These are phyloP conservation scores for Eudorina sp. DNA, from an alignment of 139 green algal genomes.

Conservation along the genomic window DNA sequence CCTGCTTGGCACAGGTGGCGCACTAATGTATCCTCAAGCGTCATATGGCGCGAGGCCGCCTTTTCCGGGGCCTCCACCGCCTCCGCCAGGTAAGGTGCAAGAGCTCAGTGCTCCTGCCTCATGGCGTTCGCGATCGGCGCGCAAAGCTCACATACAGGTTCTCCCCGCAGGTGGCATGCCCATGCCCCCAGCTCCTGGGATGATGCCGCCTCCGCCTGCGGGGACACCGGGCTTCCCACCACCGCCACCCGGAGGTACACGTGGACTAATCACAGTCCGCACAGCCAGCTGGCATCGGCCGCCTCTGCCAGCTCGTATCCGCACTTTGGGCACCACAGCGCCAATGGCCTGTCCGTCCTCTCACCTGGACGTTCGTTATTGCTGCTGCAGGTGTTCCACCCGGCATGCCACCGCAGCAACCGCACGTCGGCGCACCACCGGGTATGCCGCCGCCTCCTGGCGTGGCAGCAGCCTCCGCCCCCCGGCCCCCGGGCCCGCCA, in stretches of 20 bases:
- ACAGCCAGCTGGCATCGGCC: too few relatives aligned
- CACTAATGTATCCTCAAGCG: slow-evolving; percentile 24
- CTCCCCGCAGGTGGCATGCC: neutral
- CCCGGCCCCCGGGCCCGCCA: neutral
- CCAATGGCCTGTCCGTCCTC: too few relatives aligned
- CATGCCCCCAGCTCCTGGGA: neutral
- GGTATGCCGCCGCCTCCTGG: neutral
- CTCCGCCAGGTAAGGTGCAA: neutral
- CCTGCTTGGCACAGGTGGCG: neutral
- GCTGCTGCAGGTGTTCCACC: neutral
- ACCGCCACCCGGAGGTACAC: neutral
- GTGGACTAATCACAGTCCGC: too few relatives aligned
- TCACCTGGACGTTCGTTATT: too few relatives aligned
- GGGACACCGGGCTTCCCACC: neutral
- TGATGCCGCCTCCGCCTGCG: slow-evolving; percentile 19
- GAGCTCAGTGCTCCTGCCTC: too few relatives aligned
- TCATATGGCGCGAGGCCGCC: slow-evolving; percentile 28
- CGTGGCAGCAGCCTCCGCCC: neutral
- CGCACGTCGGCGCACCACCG: neutral
- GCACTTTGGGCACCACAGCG: too few relatives aligned
- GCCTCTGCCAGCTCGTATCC: too few relatives aligned
- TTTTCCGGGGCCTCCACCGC: slow-evolving; percentile 26
- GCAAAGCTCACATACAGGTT: neutral
- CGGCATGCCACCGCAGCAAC: slow-evolving; percentile 22
- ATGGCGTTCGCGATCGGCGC: too few relatives aligned